These are phyloP conservation scores for Ustilago tritici DNA, from an alignment of 1,284 basidiomycete genomes.

Conservation along the genomic window DNA sequence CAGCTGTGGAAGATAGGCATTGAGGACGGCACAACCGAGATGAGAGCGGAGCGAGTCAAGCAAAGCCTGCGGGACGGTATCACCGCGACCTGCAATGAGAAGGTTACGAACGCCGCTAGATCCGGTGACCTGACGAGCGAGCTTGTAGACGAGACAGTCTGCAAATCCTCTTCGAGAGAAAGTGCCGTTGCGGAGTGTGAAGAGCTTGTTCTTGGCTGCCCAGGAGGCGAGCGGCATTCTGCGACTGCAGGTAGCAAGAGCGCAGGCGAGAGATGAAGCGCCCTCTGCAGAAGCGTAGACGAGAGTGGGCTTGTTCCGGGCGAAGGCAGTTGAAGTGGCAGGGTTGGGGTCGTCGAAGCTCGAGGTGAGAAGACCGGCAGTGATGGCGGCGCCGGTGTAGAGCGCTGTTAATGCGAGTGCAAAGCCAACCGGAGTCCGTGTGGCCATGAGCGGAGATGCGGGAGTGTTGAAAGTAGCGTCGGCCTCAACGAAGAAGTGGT, in stretches of 20 bases:
- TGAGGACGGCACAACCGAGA: constrained; percentile 62
- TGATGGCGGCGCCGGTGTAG: constrained; percentile 63
- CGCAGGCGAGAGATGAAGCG: constrained; percentile 50
- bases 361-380: constrained; percentile 37
- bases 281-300: constrained; percentile 55
- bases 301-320: constrained; percentile 45
- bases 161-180: constrained; percentile 37
- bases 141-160: constrained; percentile 47
- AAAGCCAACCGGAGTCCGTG: constrained; percentile 49
- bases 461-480: constrained; percentile 15
- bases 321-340: constrained; percentile 22
- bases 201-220: constrained; percentile 52
- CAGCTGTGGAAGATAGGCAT: constrained; percentile 54
- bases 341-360: constrained; percentile 50
- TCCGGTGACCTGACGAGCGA: constrained; percentile 38
- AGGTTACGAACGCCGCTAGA: constrained; percentile 34
- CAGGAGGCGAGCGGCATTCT: constrained; percentile 30
- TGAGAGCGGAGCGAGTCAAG: constrained; percentile 63
- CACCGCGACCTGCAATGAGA: constrained; percentile 41
- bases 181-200: constrained; percentile 57
- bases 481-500: constrained; percentile 57
- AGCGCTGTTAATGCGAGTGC: constrained; percentile 58
- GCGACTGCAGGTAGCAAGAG: constrained; percentile 35
- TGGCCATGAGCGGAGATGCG: constrained; percentile 45
- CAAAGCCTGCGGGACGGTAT: constrained; percentile 50